phyloP scores from a whole-genome alignment of 768 basidiomycete genomes.

The Phlebiopsis flavidoalba region DNA sequence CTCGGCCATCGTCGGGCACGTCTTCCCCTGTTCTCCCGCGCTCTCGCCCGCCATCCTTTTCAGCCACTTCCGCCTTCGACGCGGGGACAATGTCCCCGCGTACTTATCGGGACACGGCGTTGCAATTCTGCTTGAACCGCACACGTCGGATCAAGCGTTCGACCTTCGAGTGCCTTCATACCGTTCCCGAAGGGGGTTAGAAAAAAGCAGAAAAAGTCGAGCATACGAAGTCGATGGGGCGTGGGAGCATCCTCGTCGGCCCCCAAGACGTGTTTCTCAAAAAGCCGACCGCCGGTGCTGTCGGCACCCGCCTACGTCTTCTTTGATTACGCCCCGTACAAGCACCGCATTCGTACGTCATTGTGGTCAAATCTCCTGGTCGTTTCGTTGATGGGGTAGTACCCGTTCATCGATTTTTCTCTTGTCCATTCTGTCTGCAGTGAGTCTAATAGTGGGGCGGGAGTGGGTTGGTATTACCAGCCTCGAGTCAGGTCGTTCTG shows the following conservation, averaged over 20 bases:
- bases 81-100: slow-evolving; percentile 59
- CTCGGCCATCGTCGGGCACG: slow-evolving; percentile 26
- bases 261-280: slow-evolving; percentile 26
- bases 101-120: slow-evolving; percentile 78
- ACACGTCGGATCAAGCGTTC: slow-evolving; percentile 59
- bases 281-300: too few relatives aligned
- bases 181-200: slow-evolving; percentile 16
- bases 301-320: too few relatives aligned
- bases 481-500: slow-evolving; percentile 46
- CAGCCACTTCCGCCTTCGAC: slow-evolving; percentile 31
- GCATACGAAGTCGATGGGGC: slow-evolving; percentile 22
- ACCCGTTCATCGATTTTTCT: too few relatives aligned
- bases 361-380: slow-evolving; percentile 60
- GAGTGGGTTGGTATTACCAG: too few relatives aligned
- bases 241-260: slow-evolving; percentile 22
- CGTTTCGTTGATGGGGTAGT: too few relatives aligned
- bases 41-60: slow-evolving; percentile 41
- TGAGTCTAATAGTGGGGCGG: too few relatives aligned
- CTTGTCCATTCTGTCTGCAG: too few relatives aligned
- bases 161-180: slow-evolving; percentile 19
- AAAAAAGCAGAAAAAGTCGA: too few relatives aligned
- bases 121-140: slow-evolving; percentile 69
- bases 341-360: slow-evolving; percentile 25
- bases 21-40: slow-evolving; percentile 45
- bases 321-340: too few relatives aligned